These are phyloP conservation scores for Globisporangium ultimum DNA, from an alignment of 352 stramenopile species.

Conservation along the genomic window DNA sequence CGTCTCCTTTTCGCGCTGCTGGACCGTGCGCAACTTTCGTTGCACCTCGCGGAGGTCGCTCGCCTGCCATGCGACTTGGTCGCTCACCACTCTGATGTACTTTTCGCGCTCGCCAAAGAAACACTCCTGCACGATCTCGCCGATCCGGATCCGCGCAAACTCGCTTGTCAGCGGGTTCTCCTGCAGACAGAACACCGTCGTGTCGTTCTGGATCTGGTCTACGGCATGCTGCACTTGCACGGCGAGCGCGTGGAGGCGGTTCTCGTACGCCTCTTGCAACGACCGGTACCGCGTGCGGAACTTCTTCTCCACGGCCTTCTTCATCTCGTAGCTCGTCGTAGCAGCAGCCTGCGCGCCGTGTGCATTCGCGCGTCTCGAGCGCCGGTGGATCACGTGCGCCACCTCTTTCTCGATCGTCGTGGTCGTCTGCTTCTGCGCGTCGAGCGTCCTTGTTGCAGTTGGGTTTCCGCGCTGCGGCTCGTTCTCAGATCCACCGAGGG, in stretches of 20 bases:
- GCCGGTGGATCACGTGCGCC: not conserved
- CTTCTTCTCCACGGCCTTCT: slow-evolving; percentile 63
- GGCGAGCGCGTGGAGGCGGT: slow-evolving; percentile 55
- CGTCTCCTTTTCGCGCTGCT: slow-evolving; percentile 35
- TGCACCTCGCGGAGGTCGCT: slow-evolving; percentile 55
- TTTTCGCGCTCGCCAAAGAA: slow-evolving; percentile 67
- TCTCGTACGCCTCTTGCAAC: slow-evolving; percentile 73
- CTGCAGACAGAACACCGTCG: slow-evolving; percentile 58
- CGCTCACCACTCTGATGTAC: slow-evolving; percentile 67
- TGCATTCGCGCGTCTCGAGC: not conserved
- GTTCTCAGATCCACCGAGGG: slow-evolving; percentile 7
- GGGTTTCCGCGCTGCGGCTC: slow-evolving; percentile 4
- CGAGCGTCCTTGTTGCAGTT: slow-evolving; percentile 2
- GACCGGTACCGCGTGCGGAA: slow-evolving; percentile 64
- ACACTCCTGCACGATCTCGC: slow-evolving; percentile 65
- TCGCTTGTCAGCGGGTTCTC: slow-evolving; percentile 64
- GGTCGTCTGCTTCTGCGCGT: not conserved
- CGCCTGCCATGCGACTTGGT: slow-evolving; percentile 70
- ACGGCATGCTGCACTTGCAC: slow-evolving; percentile 48
- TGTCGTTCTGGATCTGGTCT: slow-evolving; percentile 50
- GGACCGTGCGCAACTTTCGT: slow-evolving; percentile 33
- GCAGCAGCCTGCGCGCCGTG: not conserved
- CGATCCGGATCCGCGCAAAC: slow-evolving; percentile 51
- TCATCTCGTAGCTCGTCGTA: slow-evolving; percentile 29
- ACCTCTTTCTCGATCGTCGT: no score